A percentile compares a stretch with the other conserved stretches of the same genome.
Conservation (phyloP, 371 early-diverging fungal genomes). For the Mortierella sp. region DNA sequence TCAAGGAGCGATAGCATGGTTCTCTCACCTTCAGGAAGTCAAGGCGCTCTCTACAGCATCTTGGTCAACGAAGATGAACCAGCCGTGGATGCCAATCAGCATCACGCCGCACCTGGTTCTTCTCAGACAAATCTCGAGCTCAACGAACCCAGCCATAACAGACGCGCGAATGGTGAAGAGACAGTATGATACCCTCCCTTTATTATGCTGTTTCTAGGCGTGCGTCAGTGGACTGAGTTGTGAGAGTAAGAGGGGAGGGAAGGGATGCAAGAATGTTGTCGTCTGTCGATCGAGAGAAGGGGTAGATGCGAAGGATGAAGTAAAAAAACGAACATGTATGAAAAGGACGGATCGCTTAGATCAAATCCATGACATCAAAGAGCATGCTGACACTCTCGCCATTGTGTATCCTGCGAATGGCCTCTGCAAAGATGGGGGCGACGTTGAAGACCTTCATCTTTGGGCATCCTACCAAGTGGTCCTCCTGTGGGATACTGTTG, state of each 20-base stretch:
- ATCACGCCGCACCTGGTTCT: not conserved
- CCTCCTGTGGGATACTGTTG: constrained; percentile 91
- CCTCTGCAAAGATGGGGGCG: constrained; percentile 91
- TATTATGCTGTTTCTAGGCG: too few species aligned
- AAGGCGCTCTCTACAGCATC: constrained; percentile 29
- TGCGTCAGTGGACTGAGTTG: too few species aligned
- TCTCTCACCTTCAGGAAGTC: constrained; percentile 40
- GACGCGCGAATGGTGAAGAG: too few species aligned
- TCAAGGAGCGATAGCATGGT: constrained; percentile 42
- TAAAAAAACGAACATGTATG: not conserved
- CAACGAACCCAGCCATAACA: too few species aligned
- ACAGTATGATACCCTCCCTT: too few species aligned
- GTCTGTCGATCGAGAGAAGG: not conserved
- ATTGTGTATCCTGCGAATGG: constrained; percentile 94
- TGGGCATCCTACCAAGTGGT: constrained; percentile 68
- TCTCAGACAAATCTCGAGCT: not conserved
- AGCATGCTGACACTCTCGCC: constrained; percentile 93
- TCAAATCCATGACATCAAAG: constrained; percentile 68
- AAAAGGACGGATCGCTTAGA: constrained; percentile 5
- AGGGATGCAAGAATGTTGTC: not conserved
- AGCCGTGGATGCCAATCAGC: not conserved
- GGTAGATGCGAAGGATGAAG: not conserved
- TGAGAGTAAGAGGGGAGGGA: too few species aligned
- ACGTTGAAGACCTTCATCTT: constrained; percentile 88
- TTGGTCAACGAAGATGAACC: constrained; percentile 35